These are phyloP conservation scores for Chlorophyllum brunneum DNA, from an alignment of 768 basidiomycete genomes.

Conservation along the genomic window DNA sequence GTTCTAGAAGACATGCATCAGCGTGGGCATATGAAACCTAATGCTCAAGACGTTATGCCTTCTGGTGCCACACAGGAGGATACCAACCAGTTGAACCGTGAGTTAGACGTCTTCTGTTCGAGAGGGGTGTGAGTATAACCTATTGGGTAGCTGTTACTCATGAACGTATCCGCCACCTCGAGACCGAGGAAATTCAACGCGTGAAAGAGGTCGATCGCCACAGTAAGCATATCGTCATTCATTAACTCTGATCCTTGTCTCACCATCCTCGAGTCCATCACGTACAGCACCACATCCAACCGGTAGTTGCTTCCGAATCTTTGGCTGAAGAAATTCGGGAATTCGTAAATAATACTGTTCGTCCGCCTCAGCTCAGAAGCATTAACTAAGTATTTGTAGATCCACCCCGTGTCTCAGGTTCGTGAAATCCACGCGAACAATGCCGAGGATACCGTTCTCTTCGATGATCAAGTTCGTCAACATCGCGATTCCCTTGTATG, in stretches of 20 bases:
- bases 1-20: slow-evolving; percentile 13
- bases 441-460: slow-evolving; percentile 23
- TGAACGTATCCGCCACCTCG: slow-evolving; percentile 24
- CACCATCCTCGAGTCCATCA: slow-evolving; percentile 27
- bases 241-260: neutral
- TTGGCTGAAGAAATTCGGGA: slow-evolving; percentile 23
- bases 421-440: slow-evolving; percentile 26
- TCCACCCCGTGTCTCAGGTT: slow-evolving; percentile 24
- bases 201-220: slow-evolving; percentile 31
- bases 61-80: slow-evolving; percentile 17
- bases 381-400: slow-evolving; percentile 14
- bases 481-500: slow-evolving; percentile 24
- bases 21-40: slow-evolving; percentile 14
- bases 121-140: neutral
- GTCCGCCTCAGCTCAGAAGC: neutral
- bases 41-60: slow-evolving; percentile 15
- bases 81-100: slow-evolving; percentile 21
- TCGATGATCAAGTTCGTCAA: slow-evolving; percentile 25
- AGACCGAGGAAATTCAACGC: slow-evolving; percentile 28
- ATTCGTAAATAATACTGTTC: slow-evolving; percentile 16
- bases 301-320: slow-evolving; percentile 24
- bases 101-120: neutral
- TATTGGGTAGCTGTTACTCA: slow-evolving; percentile 23
- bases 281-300: slow-evolving; percentile 35
- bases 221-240: slow-evolving; percentile 19